Base-by-base conservation (phyloP, 1,284 basidiomycete genomes). In the Naganishia albida region DNA sequence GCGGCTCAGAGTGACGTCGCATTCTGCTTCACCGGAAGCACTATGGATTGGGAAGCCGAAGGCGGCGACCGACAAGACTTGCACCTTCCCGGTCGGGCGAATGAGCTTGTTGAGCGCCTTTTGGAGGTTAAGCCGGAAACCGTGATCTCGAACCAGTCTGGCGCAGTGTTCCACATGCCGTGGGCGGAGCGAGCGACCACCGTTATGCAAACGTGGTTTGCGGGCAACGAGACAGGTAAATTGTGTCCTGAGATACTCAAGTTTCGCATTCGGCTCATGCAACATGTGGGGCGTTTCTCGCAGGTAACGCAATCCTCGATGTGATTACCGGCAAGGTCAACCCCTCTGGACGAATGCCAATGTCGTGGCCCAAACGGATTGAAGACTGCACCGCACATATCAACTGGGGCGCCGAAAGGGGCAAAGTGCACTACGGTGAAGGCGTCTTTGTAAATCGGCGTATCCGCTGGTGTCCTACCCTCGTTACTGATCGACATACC, bases 301-400 rank as follows among this genome's bases (percentile, higher is more conserved):
- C 34, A 34, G 34, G 75, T 7, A 68, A 72, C 59, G 75, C 70
- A 7, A 68, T 78, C 52, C 71, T 71, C 25, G 74, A 77, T 53
- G 70, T 76, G 42, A 55, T 78, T 13, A 74, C 73, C 51, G 76
- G 76, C 64, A 70, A 70, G 49, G 67, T 69, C 46, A 77, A 74
- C 66, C 75, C 75, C 3, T 57, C 69, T 50, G 78, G 72, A n/a
- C 73, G 75, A 39, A 63, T 78, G 38, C 70, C 74, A n/a, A 53
- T 77, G 20, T 67, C 73, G 0, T 75, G 74, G 62, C 73, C 72
- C 7, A 49, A 71, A 15, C 53, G 64, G 18, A 70, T 75, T 51
- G 71, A 74, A 63, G 72, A 75, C 57, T 70, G 69, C 44, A 72
- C 74, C 0, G 63, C 70, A 0, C 55, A 69, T 53, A 46, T 71